Percentiles rank a stretch among this genome's conserved stretches.
These are phyloP conservation scores for Nakazawaea laoshanensis DNA, from an alignment of 805 yeast species.

Conservation along the genomic window DNA sequence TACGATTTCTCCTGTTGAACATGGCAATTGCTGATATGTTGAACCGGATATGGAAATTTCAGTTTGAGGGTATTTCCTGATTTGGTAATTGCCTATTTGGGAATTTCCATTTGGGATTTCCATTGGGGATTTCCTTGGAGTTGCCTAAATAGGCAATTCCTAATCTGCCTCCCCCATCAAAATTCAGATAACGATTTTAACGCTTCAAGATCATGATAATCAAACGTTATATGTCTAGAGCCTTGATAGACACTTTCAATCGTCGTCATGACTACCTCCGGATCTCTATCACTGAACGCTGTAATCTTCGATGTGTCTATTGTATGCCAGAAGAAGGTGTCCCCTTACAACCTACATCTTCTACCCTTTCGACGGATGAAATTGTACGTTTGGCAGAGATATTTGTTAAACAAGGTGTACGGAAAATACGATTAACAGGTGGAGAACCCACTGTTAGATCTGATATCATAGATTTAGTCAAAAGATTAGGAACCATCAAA, in stretches of 20 bases:
- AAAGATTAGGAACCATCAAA: constrained; percentile 24
- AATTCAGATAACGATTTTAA: no score
- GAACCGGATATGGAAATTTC: background rate
- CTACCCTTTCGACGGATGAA: constrained; percentile 33
- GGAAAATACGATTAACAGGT: constrained; percentile 43
- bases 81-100: no score
- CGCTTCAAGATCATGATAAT: no score
- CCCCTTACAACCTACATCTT: constrained; percentile 32
- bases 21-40: background rate
- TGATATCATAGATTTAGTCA: constrained; percentile 37
- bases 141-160: no score
- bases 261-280: constrained; percentile 41
- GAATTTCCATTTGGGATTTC: no score
- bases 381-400: constrained; percentile 31
- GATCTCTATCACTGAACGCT: constrained; percentile 42
- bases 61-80: background rate
- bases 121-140: no score
- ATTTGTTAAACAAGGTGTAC: constrained; percentile 41
- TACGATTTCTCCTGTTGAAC: constrained; percentile 12
- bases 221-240: no score
- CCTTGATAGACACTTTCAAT: constrained; percentile 33
- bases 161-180: no score
- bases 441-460: constrained; percentile 50
- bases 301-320: constrained; percentile 37
- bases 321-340: constrained; percentile 55